Evolutionary conservation across 768 basidiomycete species (phyloP), one percentile per base, ranked within the genome.

Genomic region (Termitomyces sp.): DNA sequence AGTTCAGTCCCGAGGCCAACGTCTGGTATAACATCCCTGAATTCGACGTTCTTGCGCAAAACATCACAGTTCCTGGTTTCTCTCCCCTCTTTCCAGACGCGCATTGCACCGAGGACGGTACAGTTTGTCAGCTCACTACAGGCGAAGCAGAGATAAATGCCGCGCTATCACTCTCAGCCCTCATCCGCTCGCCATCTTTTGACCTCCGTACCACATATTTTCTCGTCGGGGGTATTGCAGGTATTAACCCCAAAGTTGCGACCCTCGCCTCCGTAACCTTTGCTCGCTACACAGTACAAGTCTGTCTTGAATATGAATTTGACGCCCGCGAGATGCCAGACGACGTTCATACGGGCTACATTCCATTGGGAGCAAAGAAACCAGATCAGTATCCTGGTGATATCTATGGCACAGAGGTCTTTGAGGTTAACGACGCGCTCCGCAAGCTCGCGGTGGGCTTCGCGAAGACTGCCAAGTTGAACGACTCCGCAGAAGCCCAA

Each of bases 341-440:
- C 11, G 25, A 52, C 12, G 53, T 46, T 16, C 19, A 51, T 2
- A 58, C 57, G 2, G 57, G 57, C 44, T 58, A 58, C 44, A 43
- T 58, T 11, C 57, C 57, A 3, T 51, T 53, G 44, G 57, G 57
- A 16, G 27, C 57, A 4, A 46, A 42, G 11, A 43, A 51, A 4
- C 57, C 57, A 11, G 45, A 34, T 10, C 23, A 58, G 23, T 58
- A 45, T 21, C 57, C 57, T 1, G n/a, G n/a, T 25, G 35, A 48
- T 29, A 52, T 58, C 37, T 58, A 58, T 25, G 57, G 57, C 9
- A 58, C 57, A 21, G 57, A 58, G 42, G 57, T 58, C 19, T 58
- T 58, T 32, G 57, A 58, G 29, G 14, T 58, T 16, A 58, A 58
- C 21, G 45, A 52, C 34, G 56, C 56, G 19, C 47, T 58, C 2